A percentile compares a stretch with the other conserved stretches of the same genome.
These are phyloP conservation scores for Kluyveromyces marxianus DNA, from an alignment of 1,139 yeast species.

Conservation along the genomic window DNA sequence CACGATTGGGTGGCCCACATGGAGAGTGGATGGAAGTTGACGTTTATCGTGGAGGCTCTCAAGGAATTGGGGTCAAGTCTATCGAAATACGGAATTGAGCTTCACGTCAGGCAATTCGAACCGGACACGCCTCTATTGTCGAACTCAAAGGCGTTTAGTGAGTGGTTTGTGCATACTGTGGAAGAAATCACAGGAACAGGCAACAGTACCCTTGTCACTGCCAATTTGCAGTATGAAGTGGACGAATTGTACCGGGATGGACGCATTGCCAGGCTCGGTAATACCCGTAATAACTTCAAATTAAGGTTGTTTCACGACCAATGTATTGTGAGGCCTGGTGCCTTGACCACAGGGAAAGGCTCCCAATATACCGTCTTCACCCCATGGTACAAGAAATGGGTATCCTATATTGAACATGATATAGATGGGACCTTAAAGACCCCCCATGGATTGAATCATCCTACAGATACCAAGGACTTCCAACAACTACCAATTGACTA, in stretches of 20 bases:
- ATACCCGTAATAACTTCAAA: conserved; percentile 20
- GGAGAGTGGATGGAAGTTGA: conserved; percentile 38
- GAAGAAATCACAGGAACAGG: not conserved
- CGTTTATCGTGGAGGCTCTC: conserved; percentile 35
- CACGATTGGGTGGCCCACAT: conserved; percentile 38
- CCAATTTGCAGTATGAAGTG: conserved; percentile 38
- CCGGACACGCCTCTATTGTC: conserved; percentile 24
- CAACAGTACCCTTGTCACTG: conserved; percentile 8
- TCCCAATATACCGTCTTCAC: conserved; percentile 45
- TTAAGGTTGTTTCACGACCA: conserved; percentile 37
- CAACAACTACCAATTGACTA: conserved; percentile 3
- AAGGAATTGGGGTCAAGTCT: conserved; percentile 30
- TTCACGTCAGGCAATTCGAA: conserved; percentile 33
- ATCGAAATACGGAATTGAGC: conserved; percentile 34
- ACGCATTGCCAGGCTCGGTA: conserved; percentile 15
- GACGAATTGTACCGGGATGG: conserved; percentile 42
- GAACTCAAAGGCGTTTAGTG: conserved; percentile 13
- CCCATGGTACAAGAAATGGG: conserved; percentile 49
- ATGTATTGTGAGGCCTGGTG: conserved; percentile 42
- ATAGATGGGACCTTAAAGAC: not conserved
- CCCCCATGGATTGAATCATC: not conserved
- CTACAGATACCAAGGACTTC: not conserved
- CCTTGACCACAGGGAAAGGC: conserved; percentile 38
- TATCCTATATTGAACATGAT: conserved; percentile 23
- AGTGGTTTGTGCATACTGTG: conserved; percentile 18